phyloP scores from a whole-genome alignment of 2,329 filamentous ascomycete species.

The Pyrenophora graminea region DNA sequence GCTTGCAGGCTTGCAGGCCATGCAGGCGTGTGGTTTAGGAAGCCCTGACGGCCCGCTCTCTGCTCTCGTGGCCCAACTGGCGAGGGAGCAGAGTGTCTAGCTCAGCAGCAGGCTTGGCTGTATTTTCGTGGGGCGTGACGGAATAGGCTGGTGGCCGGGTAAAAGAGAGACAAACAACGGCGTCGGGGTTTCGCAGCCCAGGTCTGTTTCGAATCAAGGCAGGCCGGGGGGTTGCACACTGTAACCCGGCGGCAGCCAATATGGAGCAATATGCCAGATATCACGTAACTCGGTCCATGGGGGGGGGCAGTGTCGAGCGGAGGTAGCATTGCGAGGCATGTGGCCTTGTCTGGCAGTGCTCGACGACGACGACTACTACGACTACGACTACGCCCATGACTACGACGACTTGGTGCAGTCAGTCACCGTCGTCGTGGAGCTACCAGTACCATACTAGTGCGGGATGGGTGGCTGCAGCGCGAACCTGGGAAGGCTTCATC shows the following conservation, averaged over 20 bases:
- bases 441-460: background rate
- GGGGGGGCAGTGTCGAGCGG: slow-evolving; percentile 17
- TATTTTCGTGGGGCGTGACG: slow-evolving; percentile 38
- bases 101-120: slow-evolving; percentile 19
- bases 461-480: slow-evolving; percentile 3
- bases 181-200: slow-evolving; percentile 38
- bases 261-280: slow-evolving; percentile 42
- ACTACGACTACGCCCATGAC: too few species aligned
- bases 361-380: too few species aligned
- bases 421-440: slow-evolving; percentile 4
- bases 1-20: slow-evolving; percentile 24
- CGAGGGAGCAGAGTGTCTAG: slow-evolving; percentile 15
- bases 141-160: slow-evolving; percentile 40
- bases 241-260: slow-evolving; percentile 36
- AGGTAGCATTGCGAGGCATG: slow-evolving; percentile 26
- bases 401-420: slow-evolving; percentile 6
- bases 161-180: slow-evolving; percentile 41
- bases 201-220: slow-evolving; percentile 38
- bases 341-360: background rate
- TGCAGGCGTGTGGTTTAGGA: slow-evolving; percentile 26
- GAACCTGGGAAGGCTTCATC: slow-evolving; percentile 4
- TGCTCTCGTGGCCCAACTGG: slow-evolving; percentile 19
- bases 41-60: slow-evolving; percentile 23
- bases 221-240: slow-evolving; percentile 36
- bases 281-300: slow-evolving; percentile 36